Evolutionary conservation across 495 filamentous ascomycete genomes (phyloP).

Genomic region (Hypomontagnella submonticulosa): DNA sequence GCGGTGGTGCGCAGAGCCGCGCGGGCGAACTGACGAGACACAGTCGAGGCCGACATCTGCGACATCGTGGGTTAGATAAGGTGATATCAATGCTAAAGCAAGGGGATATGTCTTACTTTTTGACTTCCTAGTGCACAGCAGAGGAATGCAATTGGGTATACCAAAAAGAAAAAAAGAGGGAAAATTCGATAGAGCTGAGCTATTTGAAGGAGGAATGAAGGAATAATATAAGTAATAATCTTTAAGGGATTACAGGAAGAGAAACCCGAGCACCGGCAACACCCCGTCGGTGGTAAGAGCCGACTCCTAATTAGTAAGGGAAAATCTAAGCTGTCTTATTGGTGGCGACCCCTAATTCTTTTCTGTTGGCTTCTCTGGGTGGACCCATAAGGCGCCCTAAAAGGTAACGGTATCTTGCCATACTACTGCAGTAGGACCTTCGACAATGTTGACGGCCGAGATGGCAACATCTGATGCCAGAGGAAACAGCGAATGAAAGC

Average conservation of each 20-base stretch:
- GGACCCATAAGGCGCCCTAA: conserved; percentile 28
- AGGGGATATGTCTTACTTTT: conserved; percentile 37
- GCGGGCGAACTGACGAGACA: conserved; percentile 63
- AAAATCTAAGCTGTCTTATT: conserved; percentile 32
- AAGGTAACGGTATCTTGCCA: not conserved
- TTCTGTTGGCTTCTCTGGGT: conserved; percentile 40
- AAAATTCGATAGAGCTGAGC: conserved; percentile 15
- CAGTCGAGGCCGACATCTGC: conserved; percentile 60
- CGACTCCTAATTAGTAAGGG: conserved; percentile 34
- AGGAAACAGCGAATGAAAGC: conserved; percentile 21
- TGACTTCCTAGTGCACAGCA: conserved; percentile 37
- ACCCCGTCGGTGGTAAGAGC: conserved; percentile 16
- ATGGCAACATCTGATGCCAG: conserved; percentile 40
- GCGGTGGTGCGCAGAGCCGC: conserved; percentile 66
- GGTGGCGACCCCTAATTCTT: conserved; percentile 18
- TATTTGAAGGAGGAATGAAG: conserved; percentile 20
- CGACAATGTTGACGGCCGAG: conserved; percentile 4
- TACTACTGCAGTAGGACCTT: not conserved
- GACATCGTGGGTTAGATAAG: conserved; percentile 38
- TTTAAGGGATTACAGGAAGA: conserved; percentile 30
- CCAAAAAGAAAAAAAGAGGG: conserved; percentile 28
- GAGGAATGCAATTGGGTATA: conserved; percentile 32
- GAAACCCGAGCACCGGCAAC: conserved; percentile 36
- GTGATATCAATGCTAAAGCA: conserved; percentile 34
- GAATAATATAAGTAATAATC: conserved; percentile 37